Percentiles rank a stretch among this genome's conserved stretches.
Conservation (phyloP, 805 yeast species). For the Ogataea salicorniae region DNA sequence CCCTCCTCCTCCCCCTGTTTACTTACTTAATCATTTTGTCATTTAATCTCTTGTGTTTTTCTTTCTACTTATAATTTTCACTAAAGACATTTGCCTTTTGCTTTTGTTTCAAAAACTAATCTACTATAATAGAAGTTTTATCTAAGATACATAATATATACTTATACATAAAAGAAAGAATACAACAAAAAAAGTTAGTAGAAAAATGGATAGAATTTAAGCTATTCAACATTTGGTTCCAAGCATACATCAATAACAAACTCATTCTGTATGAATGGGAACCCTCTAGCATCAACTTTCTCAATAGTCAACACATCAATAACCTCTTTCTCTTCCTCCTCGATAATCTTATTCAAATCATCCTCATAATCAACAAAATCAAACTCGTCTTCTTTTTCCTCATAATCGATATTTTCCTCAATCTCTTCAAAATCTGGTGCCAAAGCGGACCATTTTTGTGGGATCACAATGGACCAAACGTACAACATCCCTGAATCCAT, state of each 20-base stretch:
- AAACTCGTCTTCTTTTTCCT: slow-evolving; percentile 88
- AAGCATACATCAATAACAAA: slow-evolving; percentile 46
- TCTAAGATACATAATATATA: background rate
- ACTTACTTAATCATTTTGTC: too few relatives aligned
- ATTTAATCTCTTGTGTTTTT: too few relatives aligned
- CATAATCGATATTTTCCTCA: slow-evolving; percentile 84
- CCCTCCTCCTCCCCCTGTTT: background rate
- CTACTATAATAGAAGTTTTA: too few relatives aligned
- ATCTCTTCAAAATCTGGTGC: slow-evolving; percentile 96
- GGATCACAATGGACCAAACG: slow-evolving; percentile 74
- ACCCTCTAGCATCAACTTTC: slow-evolving; percentile 66
- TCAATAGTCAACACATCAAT: slow-evolving; percentile 69
- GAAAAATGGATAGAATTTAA: background rate
- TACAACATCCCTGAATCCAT: slow-evolving; percentile 79
- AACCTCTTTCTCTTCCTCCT: slow-evolving; percentile 53
- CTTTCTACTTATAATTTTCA: background rate
- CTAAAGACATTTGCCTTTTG: background rate
- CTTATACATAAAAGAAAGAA: background rate
- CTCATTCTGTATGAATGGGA: slow-evolving; percentile 42
- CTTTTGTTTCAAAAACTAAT: background rate
- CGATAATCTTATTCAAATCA: slow-evolving; percentile 52
- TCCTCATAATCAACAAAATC: slow-evolving; percentile 70
- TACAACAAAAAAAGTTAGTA: background rate
- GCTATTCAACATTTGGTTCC: slow-evolving; percentile 3
- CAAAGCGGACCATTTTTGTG: slow-evolving; percentile 93